These are phyloP conservation scores for Yarrowia divulgata DNA, from an alignment of 805 yeast genomes.

Conservation along the genomic window DNA sequence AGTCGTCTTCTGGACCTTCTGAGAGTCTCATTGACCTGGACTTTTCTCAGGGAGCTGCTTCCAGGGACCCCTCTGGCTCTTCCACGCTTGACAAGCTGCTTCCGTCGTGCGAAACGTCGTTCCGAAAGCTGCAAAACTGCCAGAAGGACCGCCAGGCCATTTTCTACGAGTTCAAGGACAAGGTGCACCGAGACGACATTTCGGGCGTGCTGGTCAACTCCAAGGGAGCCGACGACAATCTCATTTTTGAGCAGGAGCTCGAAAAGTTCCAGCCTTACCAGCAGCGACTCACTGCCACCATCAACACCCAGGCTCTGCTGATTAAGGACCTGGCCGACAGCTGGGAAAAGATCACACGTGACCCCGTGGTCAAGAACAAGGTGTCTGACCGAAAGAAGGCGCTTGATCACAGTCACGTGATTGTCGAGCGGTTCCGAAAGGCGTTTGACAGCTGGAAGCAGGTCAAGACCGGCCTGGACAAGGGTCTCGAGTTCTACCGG, in stretches of 20 bases:
- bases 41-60: constrained; percentile 50
- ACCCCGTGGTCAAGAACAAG: constrained; percentile 56
- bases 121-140: constrained; percentile 67
- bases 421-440: constrained; percentile 55
- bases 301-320: constrained; percentile 66
- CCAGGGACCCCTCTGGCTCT: constrained; percentile 41
- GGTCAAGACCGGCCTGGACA: constrained; percentile 63
- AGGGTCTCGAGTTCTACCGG: constrained; percentile 70
- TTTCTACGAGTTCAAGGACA: constrained; percentile 68
- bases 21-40: constrained; percentile 58
- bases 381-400: constrained; percentile 51
- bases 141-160: constrained; percentile 69
- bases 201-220: constrained; percentile 75
- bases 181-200: constrained; percentile 83
- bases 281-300: constrained; percentile 69
- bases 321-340: constrained; percentile 56
- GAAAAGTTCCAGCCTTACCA: constrained; percentile 76
- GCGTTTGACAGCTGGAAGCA: constrained; percentile 67
- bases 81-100: constrained; percentile 53
- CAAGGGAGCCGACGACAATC: constrained; percentile 62
- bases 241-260: constrained; percentile 72
- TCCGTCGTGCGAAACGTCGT: constrained; percentile 60
- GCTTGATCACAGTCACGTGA: constrained; percentile 50
- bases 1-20: constrained; percentile 59
- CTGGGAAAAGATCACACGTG: constrained; percentile 58